Base-by-base conservation (phyloP, 1,284 basidiomycete species). In the Phaffia rhodozyma region DNA sequence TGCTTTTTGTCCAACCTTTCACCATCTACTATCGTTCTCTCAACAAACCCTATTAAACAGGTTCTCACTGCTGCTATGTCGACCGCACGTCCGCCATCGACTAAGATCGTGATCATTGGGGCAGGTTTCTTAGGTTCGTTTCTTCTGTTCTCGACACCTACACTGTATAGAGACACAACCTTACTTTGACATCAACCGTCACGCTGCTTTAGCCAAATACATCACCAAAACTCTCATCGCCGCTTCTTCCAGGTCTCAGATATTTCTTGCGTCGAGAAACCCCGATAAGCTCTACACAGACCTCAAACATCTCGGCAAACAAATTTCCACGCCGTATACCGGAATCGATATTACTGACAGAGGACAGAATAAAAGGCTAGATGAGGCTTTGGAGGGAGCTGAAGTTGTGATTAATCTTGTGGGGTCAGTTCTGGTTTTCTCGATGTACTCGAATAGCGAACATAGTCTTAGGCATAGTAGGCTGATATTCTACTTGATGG, bases 41-140 rank as follows among this genome's bases (percentile, higher is more conserved):
- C 13, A 11, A 16, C 2, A 43, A 43, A 11, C 16, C 16, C 13
- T 7, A 43, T 43, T 11, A 25, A 6, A 52, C 49, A 5, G 6
- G 58, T 38, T 34, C 23, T 21, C 23, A 50, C 60, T 34, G 53
- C 4, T n/a, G 49, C 67, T 71, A 20, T 58, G 29, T 38, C 56
- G 9, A 38, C 38, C 25, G 43, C 55, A 34, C 38, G 38, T 32
- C 21, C 58, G 52, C 29, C 58, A 25, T 30, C 60, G 20, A 38
- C 29, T 30, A 84, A 81, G 71, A 76, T 84, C 62, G 83, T 85
- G 43, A 72, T 85, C 29, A 83, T 84, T 65, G 84, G 84, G 29
- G 81, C 84, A 55, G 85, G 84, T 1, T 86, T 86, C 70, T 70
- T 86, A 66, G 84, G 84, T 82, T 67, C 51, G 74, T 67, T 16